Base-by-base conservation (phyloP, 768 basidiomycete genomes). In the Rhodotorula diobovata region DNA sequence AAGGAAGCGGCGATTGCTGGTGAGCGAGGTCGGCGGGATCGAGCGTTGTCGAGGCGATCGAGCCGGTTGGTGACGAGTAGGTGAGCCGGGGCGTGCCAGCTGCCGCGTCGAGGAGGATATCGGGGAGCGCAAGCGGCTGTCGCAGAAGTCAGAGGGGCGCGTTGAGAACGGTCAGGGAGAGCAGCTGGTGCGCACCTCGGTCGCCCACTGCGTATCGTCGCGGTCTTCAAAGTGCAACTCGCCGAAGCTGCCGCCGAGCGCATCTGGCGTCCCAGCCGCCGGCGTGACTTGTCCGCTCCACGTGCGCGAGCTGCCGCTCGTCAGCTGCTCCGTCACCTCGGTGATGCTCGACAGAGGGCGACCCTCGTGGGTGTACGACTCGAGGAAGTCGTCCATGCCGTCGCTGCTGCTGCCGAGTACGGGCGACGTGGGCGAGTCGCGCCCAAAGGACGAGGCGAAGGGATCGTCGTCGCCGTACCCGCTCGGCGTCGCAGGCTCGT, bases 1-100 rank as follows among this genome's bases (percentile, higher is more conserved):
- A 66, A 16, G 65, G 65, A 0, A 66, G 57, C 11, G 65, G 65
- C 20, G 65, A 66, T 1, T 54, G 63, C 25, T 28, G 50, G 18
- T 9, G 28, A 15, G 30, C 30, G 53, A 54, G 32, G 53, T 32
- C 30, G 32, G 10, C 28, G 2, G 53, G 30, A 9, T 54, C 18
- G 30, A 32, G 30, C 30, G 53, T 30, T 5, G 16, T 43, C 21
- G 62, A 48, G 34, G 18, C 50, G 23, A 50, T 16, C 8, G 48
- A 50, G 4, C 35, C 20, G 10, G 59, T 45, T 30, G 59, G 43
- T 4, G 30, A n/a, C 14, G 59, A 54, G 63, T 34, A 25, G 53
- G 54, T 6, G 21, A n/a, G 23, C 8, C 35, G 34, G 1, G 32
- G 48, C 35, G n/a, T 30, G 53, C 25, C 28, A 12, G 32, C 15